phyloP scores from a whole-genome alignment of 305 asterid genomes.

The Fraxinus albicans region DNA sequence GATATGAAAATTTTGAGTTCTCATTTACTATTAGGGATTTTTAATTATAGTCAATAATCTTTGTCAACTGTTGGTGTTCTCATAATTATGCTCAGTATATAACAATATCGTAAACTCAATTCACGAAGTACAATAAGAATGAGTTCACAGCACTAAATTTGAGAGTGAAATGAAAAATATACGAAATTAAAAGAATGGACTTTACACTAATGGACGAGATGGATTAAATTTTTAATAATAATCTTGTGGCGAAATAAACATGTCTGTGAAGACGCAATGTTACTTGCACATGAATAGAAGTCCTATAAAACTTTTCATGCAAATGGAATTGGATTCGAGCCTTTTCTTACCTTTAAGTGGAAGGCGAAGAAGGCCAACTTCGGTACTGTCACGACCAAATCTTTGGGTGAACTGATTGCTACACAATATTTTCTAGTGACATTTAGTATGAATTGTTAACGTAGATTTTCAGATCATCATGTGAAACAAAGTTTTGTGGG shows the following conservation, averaged over 20 bases:
- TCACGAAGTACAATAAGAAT: neutral
- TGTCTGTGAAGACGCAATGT: neutral
- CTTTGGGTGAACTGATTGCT: neutral
- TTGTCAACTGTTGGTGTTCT: neutral
- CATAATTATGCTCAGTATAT: neutral
- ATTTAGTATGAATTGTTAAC: neutral
- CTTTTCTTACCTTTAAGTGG: neutral
- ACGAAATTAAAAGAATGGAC: neutral
- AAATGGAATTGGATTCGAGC: neutral
- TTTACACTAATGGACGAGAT: neutral
- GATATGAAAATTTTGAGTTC: neutral
- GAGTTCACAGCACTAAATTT: neutral
- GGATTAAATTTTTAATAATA: neutral
- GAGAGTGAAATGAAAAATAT: neutral
- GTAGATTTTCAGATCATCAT: neutral
- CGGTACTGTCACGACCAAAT: neutral
- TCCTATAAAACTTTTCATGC: neutral
- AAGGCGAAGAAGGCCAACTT: neutral
- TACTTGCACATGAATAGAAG: neutral
- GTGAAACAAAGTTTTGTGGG: neutral
- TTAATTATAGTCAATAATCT: neutral
- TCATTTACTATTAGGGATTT: neutral
- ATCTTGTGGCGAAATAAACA: neutral
- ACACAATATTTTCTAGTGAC: neutral
- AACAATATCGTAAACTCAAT: neutral